Evolutionary conservation across 2,329 filamentous ascomycete species (phyloP), one percentile per base, ranked within the genome.

Genomic region (Penicillium sp.): DNA sequence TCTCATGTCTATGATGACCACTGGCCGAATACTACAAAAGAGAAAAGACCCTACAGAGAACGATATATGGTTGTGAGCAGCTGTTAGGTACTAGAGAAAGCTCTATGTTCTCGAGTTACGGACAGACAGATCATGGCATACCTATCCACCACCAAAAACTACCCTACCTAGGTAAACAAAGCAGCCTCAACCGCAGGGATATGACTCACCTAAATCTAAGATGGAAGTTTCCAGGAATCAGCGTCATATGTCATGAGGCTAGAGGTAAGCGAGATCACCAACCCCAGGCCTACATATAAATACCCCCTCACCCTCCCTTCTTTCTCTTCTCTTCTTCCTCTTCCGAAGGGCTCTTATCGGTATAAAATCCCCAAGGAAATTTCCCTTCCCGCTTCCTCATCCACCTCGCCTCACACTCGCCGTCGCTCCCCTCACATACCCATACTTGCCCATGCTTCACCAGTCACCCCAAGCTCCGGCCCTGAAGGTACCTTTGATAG

Each of bases 51-150:
- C 10, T 7, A 6, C 23, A 1, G 37, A 25, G 12, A 54, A 38
- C 15, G 4, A 66, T 67, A 67, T 40, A 63, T 62, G 28, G 59
- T 75, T 27, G 67, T 65, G 23, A 63, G 63, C 18, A 69, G 69
- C 46, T 69, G 72, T 1, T 67, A 75, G 49, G 58, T 62, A 3
- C 58, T 73, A 15, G 75, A 71, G 72, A 55, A 59, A 28, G 62
- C 61, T 46, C 55, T 75, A 29, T 66, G 68, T 6, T 52, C 51
- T n/a, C 62, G 63, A 5, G 60, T 75, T 25, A 66, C 70, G 0
- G 64, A 68, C 12, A 52, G 56, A 9, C 56, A 62, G 9, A 63
- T 75, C 15, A 18, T 18, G 15, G 15, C 15, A 18, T 18, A 18
- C 15, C 15, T 18, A 18, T 18, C 15, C 15, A 18, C 15, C 15